phyloP scores from a whole-genome alignment of 108 stramenopile genomes.

The Fistulifera solaris region DNA sequence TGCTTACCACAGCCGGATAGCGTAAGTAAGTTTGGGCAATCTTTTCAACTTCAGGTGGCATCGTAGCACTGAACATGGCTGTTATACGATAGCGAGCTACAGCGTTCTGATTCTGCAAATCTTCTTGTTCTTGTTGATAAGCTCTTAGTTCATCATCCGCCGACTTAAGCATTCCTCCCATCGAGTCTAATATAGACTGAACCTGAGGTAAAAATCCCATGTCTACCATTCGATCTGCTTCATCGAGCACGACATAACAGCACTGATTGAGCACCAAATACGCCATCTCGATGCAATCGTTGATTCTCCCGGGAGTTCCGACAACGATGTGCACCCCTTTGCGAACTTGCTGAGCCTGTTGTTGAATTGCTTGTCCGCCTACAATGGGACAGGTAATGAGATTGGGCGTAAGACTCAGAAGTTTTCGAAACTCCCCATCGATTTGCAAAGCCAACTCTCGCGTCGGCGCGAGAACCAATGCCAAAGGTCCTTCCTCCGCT shows the following conservation, averaged over 20 bases:
- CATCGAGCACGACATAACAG: slow-evolving; percentile 92
- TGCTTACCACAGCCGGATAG: slow-evolving; percentile 80
- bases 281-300: slow-evolving; percentile 90
- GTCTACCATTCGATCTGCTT: slow-evolving; percentile 67
- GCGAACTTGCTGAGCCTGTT: slow-evolving; percentile 81
- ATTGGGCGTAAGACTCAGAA: slow-evolving; percentile 31
- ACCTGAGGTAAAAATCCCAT: slow-evolving; percentile 95
- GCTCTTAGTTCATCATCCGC: slow-evolving; percentile 68
- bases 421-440: slow-evolving; percentile 80
- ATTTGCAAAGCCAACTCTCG: slow-evolving; percentile 95
- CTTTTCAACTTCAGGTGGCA: slow-evolving; percentile 89
- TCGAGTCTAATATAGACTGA: slow-evolving; percentile 81
- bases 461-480: slow-evolving; percentile 92
- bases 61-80: slow-evolving; percentile 97
- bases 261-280: slow-evolving; percentile 97
- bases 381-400: slow-evolving; percentile 62
- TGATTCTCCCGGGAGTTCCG: slow-evolving; percentile 95
- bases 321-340: slow-evolving; percentile 93
- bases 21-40: slow-evolving; percentile 89
- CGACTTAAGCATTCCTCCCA: slow-evolving; percentile 81
- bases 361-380: slow-evolving; percentile 87
- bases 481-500: slow-evolving; percentile 88
- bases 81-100: slow-evolving; percentile 80
- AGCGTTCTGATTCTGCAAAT: slow-evolving; percentile 27
- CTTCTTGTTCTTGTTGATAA: slow-evolving; percentile 70